Conservation (phyloP, 2,329 filamentous ascomycete genomes). For the Talaromyces sp. region DNA sequence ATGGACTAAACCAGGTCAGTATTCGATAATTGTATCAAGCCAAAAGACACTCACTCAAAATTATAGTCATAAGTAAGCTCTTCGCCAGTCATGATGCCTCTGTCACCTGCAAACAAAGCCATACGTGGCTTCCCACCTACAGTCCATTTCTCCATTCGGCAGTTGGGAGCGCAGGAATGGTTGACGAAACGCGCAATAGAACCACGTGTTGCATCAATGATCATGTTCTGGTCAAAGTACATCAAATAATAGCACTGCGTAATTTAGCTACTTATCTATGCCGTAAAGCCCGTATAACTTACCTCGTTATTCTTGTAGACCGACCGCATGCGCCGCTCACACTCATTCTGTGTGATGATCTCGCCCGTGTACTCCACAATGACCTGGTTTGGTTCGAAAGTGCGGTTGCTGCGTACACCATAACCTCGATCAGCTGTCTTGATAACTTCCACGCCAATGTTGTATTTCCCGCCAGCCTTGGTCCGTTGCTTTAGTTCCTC, state of each 20-base stretch:
- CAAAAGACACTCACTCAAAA: slow-evolving; percentile 54
- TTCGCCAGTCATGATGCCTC: slow-evolving; percentile 87
- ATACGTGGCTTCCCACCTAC: slow-evolving; percentile 91
- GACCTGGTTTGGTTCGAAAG: slow-evolving; percentile 84
- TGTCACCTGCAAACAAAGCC: slow-evolving; percentile 90
- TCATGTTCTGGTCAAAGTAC: slow-evolving; percentile 98
- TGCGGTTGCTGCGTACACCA: slow-evolving; percentile 85
- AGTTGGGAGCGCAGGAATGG: slow-evolving; percentile 94
- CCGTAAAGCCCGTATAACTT: slow-evolving; percentile 30
- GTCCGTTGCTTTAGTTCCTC: slow-evolving; percentile 71
- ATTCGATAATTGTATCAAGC: slow-evolving; percentile 7
- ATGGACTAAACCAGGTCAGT: slow-evolving; percentile 42
- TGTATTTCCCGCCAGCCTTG: slow-evolving; percentile 77
- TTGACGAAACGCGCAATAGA: slow-evolving; percentile 98
- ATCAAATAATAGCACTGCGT: slow-evolving; percentile 92
- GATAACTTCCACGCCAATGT: slow-evolving; percentile 91
- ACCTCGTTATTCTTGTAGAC: slow-evolving; percentile 93
- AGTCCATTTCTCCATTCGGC: slow-evolving; percentile 97
- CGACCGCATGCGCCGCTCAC: slow-evolving; percentile 87
- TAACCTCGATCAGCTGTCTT: slow-evolving; percentile 86
- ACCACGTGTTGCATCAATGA: slow-evolving; percentile 93
- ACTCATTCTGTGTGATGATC: slow-evolving; percentile 93
- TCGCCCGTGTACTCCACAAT: slow-evolving; percentile 98
- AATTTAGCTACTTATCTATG: slow-evolving; percentile 9
- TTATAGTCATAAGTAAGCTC: slow-evolving; percentile 94